Evolutionary conservation across 768 basidiomycete species (phyloP), one percentile per base, ranked within the genome.

Genomic region (Boletus eberwhitei): DNA sequence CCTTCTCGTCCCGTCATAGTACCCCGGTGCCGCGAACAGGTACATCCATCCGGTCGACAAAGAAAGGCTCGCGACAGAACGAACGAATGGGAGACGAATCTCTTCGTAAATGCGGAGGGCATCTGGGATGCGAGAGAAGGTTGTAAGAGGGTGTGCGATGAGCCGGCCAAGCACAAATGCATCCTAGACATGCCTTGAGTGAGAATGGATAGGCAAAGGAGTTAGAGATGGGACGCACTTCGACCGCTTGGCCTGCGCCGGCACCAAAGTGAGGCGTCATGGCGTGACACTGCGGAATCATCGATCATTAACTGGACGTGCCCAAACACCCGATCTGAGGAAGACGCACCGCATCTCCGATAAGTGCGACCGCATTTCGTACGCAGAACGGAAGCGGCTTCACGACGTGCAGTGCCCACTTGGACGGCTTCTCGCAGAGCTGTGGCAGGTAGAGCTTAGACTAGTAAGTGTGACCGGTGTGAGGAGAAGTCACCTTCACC

Each of bases 291-390:
- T 65, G 8, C 2, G 0, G 13, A 8, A 24, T 22, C 4, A 17
- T 17, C 16, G 5, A n/a, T 26, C 8, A 31, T 49, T 39, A 36
- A 32, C 3, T 22, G 12, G 26, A n/a, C 4, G 22, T n/a, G 17
- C 12, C 26, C 8, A 8, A 24, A 39, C 11, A 24, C 4, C 3
- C 6, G 6, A 2, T 12, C 24, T 4, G 11, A 44, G n/a, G 31
- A 21, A 26, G 14, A 55, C 71, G 38, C 48, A 78, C 77, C 17
- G 82, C 75, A 61, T 84, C 83, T 6, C 81, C 82, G 4, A 78
- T 64, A 11, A 85, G 68, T 6, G 75, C 75, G 0, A 81, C 74
- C 5, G 70, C 65, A 11, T 73, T 73, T 19, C 61, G 65, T 2
- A 73, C 72, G 49, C 70, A 79, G 5, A 69, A 71, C 0, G 74